Conservation (phyloP, 2,329 filamentous ascomycete genomes). For the Neurospora crassa region DNA sequence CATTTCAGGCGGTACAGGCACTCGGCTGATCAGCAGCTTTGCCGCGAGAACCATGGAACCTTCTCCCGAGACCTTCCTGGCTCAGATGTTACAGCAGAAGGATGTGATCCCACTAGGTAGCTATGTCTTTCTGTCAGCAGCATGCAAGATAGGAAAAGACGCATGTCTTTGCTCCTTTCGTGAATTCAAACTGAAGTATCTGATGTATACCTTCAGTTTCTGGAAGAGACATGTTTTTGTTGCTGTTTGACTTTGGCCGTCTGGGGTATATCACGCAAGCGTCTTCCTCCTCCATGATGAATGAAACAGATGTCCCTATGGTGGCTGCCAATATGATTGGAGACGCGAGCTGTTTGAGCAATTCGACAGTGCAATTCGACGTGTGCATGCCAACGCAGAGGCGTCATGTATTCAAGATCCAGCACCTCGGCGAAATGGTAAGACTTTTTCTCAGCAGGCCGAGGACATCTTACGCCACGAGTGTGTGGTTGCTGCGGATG, state of each 20-base stretch:
- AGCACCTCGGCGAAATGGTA: background rate
- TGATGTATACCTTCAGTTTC: background rate
- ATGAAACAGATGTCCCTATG: background rate
- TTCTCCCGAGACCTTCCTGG: constrained; percentile 6
- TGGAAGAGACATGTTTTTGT: background rate
- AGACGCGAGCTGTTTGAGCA: background rate
- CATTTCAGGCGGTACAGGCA: background rate
- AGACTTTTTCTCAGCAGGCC: background rate
- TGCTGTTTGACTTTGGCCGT: background rate
- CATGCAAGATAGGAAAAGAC: background rate
- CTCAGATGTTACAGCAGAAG: background rate
- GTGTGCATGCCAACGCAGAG: constrained; percentile 11
- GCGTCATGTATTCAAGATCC: background rate
- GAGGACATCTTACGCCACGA: background rate
- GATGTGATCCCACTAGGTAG: background rate
- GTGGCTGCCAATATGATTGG: background rate
- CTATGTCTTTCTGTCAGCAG: background rate
- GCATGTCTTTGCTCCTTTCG: background rate
- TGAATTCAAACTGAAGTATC: background rate
- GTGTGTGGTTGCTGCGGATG: background rate
- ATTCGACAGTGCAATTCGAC: constrained; percentile 2
- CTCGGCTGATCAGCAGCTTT: constrained; percentile 7
- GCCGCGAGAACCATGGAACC: constrained; percentile 10
- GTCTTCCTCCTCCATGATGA: background rate
- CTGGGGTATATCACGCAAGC: background rate